Evolutionary conservation across 148 eudicot genomes (phyloP), one percentile per base, ranked within the genome.

Genomic region (Camellia japonica): DNA sequence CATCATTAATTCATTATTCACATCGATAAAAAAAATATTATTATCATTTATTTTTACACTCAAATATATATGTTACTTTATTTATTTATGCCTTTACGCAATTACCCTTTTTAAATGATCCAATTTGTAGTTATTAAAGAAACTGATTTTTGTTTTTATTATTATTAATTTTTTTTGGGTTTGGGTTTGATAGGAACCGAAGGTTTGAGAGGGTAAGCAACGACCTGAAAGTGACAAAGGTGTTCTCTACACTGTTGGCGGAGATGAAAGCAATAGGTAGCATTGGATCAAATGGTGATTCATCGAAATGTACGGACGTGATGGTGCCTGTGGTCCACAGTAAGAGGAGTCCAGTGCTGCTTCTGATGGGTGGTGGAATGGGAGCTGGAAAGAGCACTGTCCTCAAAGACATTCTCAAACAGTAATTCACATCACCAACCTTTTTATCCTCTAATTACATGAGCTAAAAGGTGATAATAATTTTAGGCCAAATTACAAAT

Each of bases 371-470:
- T 42, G 98, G 98, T 38, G 98, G 98, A 4, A 95, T 95, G 98
- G 98, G 98, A 7, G 98, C 95, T 6, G 98, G 98, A 77, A 95
- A 95, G 85, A 95, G 97, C 88, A 95, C 98, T 47, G 98, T 95
- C 77, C 96, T 95, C 82, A 95, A 95, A 77, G 90, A 93, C 79
- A 87, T 93, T 49, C 88, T 95, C 75, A 88, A 89, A 84, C 94
- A 91, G 98, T 94, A 89, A 30, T 30, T 20, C 6, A 68, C 0
- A 30, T 16, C 16, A 55, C 7, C 41, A 14, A 47, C 19, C 61
- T 2, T 15, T 54, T 59, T 46, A n/a, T 3, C 10, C 44, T 38
- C 5, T 9, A 23, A 71, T 11, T 60, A 60, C 3, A 60, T 19
- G 20, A 60, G 3, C 64, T 60, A 60, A 5, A 18, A 30, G 38